A percentile compares a stretch with the other conserved stretches of the same genome.
Conservation (phyloP, 1,284 basidiomycete genomes). For the Cerrena zonata region DNA sequence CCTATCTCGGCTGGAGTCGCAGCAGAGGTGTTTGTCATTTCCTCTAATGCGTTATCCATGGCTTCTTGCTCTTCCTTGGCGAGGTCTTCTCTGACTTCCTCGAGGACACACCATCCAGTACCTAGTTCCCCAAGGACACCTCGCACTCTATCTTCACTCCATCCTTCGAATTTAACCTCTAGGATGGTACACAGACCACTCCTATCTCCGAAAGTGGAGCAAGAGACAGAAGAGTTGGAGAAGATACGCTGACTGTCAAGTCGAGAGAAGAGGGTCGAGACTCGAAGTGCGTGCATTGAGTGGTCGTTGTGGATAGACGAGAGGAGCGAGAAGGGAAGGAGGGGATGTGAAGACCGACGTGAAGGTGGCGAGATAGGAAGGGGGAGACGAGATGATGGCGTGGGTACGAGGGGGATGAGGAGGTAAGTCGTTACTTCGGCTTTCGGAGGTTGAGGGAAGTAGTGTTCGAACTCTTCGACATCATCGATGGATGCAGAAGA, state of each 20-base stretch:
- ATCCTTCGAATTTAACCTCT: conserved; percentile 63
- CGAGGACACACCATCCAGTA: conserved; percentile 65
- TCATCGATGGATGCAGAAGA: conserved; percentile 4
- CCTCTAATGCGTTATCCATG: conserved; percentile 26
- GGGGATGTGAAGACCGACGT: conserved; percentile 27
- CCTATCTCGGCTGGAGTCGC: conserved; percentile 10
- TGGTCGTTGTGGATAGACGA: conserved; percentile 47
- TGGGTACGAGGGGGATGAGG: conserved; percentile 68
- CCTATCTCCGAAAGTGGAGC: conserved; percentile 49
- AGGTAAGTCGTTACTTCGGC: conserved; percentile 57
- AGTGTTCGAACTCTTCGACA: conserved; percentile 47
- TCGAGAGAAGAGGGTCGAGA: conserved; percentile 60
- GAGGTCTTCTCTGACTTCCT: conserved; percentile 46
- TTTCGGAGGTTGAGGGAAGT: conserved; percentile 42
- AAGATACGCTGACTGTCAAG: conserved; percentile 64
- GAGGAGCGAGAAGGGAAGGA: conserved; percentile 54
- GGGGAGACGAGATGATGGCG: conserved; percentile 58
- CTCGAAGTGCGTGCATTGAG: conserved; percentile 53
- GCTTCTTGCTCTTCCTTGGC: conserved; percentile 25
- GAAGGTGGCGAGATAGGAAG: conserved; percentile 34
- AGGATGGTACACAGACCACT: conserved; percentile 51
- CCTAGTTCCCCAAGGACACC: conserved; percentile 62
- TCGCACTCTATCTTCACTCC: conserved; percentile 57
- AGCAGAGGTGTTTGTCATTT: conserved; percentile 19
- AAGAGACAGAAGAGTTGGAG: conserved; percentile 47